Conservation (phyloP, 768 basidiomycete genomes). For the Cytidiella melzeri region DNA sequence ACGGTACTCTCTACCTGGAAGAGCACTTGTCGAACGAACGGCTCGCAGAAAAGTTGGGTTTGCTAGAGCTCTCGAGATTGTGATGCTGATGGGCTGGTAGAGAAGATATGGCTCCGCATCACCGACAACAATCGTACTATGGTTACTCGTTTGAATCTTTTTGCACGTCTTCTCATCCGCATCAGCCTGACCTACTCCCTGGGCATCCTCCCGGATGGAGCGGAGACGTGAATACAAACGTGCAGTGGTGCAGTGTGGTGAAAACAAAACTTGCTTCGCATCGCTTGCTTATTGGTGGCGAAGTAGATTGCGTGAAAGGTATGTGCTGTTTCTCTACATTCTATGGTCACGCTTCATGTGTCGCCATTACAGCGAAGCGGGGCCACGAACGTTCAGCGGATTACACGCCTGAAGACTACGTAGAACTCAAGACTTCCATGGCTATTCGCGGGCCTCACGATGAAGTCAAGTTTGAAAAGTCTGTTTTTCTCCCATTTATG, state of each 20-base stretch:
- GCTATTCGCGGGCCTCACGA: constrained; percentile 59
- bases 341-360: too few relatives aligned
- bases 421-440: constrained; percentile 86
- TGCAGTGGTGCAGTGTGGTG: constrained; percentile 88
- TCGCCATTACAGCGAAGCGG: constrained; percentile 33
- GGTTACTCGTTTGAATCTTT: constrained; percentile 90
- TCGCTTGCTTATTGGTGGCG: constrained; percentile 76
- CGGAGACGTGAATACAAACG: constrained; percentile 79
- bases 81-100: constrained; percentile 30
- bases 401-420: constrained; percentile 38
- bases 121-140: constrained; percentile 65
- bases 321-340: too few relatives aligned
- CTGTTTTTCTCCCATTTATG: constrained; percentile 14
- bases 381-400: constrained; percentile 20
- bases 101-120: constrained; percentile 57
- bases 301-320: constrained; percentile 89
- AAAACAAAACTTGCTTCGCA: constrained; percentile 75
- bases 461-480: constrained; percentile 78
- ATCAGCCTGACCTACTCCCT: constrained; percentile 6
- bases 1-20: constrained; percentile 69
- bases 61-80: neutral
- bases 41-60: constrained; percentile 57
- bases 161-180: constrained; percentile 48
- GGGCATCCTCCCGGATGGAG: constrained; percentile 50
- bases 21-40: constrained; percentile 59